Conservation (phyloP, 495 filamentous ascomycete species). For the Penicillium lagena region DNA sequence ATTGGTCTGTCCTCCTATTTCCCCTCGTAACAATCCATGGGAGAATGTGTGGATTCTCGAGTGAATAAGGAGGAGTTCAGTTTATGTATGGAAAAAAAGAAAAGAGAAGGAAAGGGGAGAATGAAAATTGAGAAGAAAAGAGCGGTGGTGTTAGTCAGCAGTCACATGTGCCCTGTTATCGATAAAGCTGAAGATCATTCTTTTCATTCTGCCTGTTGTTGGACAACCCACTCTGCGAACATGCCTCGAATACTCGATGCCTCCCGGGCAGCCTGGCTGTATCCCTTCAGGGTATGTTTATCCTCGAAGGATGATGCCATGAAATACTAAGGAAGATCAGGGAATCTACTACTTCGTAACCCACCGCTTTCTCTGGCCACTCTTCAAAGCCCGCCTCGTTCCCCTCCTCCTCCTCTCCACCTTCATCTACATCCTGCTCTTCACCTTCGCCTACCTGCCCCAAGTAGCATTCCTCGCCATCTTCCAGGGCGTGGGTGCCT, state of each 20-base stretch:
- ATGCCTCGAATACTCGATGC: constrained; percentile 22
- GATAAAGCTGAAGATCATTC: constrained; percentile 23
- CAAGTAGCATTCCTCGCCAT: constrained; percentile 60
- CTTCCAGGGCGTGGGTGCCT: constrained; percentile 54
- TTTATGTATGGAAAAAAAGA: constrained; percentile 32
- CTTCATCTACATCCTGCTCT: constrained; percentile 55
- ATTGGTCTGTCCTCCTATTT: constrained; percentile 42
- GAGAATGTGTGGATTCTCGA: constrained; percentile 28
- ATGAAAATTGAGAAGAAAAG: constrained; percentile 16
- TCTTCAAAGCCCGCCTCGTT: constrained; percentile 52
- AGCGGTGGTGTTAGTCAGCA: constrained; percentile 12
- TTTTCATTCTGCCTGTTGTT: not conserved
- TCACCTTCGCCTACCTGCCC: constrained; percentile 54
- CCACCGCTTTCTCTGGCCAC: constrained; percentile 58
- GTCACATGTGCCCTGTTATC: constrained; percentile 25
- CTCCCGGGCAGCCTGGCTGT: constrained; percentile 45
- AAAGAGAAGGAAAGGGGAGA: constrained; percentile 24
- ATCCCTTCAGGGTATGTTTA: constrained; percentile 15
- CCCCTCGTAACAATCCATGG: constrained; percentile 41
- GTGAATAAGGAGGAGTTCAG: constrained; percentile 44
- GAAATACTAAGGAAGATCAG: constrained; percentile 18
- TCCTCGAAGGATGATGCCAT: no score
- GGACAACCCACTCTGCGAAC: not conserved
- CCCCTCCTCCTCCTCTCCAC: constrained; percentile 52
- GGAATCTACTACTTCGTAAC: constrained; percentile 54